Base-by-base conservation (phyloP, 1,284 basidiomycete genomes). In the Marasmius tenuissimus region DNA sequence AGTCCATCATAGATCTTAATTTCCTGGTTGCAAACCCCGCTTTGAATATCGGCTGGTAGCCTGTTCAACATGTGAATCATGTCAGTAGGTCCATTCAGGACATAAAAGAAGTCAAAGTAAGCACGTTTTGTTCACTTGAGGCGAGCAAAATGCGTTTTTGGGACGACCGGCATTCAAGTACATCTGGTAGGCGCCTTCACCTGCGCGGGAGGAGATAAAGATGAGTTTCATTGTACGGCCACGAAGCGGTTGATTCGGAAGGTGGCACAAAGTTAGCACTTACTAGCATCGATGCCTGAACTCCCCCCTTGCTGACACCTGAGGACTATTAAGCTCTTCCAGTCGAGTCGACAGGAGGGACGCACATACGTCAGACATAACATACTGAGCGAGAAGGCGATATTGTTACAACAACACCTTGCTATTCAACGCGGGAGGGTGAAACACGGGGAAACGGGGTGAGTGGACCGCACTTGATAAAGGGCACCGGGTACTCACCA, bases 321-420 rank as follows among this genome's bases (percentile, higher is more conserved):
- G 16, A 47, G 45, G 20, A 5, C 45, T 27, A 4, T 4, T 20
- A n/a, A 42, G 45, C 45, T 57, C 42, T 55, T 20, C 5, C 22
- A 56, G 27, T 34, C 10, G 40, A 18, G 9, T 5, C 35, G 20
- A 33, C 16, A 49, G 33, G 35, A 9, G 16, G 45, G 34, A 22
- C n/a, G 14, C 16, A 62, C 68, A 51, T 52, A 73, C 72, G 72
- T 73, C 57, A 73, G 65, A 57, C 72, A 74, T 4, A 74, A 65
- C 72, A 72, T 74, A 53, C 69, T 70, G 12, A 74, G 65, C n/a
- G 71, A 65, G 60, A 69, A 73, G 7, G 72, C 63, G 33, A 73
- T 60, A 27, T 68, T 69, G 54, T 73, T 74, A 53, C 72, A 74
- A 58, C 72, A 74, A 35, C 72, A 73, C 11, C 64, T 55, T 50